Evolutionary conservation across 2,329 filamentous ascomycete genomes (phyloP).

Genomic region (Sphaerostilbella broomeana): DNA sequence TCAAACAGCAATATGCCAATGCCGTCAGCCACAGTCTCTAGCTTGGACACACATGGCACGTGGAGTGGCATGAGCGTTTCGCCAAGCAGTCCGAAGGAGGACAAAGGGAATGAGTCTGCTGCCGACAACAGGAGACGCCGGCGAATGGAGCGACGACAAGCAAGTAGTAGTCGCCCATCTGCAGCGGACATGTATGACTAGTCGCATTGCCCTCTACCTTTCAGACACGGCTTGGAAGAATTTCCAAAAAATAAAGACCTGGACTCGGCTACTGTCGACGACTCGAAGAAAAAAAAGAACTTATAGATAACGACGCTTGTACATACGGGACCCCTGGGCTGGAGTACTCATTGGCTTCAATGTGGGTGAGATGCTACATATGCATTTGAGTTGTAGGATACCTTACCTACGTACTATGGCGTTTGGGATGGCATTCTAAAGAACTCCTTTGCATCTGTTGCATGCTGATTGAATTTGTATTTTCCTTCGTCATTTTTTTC

Average conservation of each 20-base stretch:
- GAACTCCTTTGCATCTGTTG: conserved; percentile 8
- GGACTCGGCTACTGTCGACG: background rate
- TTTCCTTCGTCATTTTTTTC: background rate
- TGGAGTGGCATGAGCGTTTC: conserved; percentile 49
- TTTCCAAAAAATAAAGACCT: background rate
- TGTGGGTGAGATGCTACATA: conserved; percentile 8
- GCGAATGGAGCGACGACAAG: conserved; percentile 46
- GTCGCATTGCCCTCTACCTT: background rate
- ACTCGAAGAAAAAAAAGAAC: too few species aligned
- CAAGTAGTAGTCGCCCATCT: conserved; percentile 28
- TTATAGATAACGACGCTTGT: conserved; percentile 2
- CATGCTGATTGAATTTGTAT: conserved; percentile 8
- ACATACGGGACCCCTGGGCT: conserved; percentile 6
- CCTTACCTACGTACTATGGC: conserved; percentile 9
- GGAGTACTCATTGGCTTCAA: conserved; percentile 1
- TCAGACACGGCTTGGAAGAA: background rate
- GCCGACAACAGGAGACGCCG: conserved; percentile 49
- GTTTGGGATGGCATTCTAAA: conserved; percentile 13
- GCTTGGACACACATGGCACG: conserved; percentile 44
- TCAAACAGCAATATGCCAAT: conserved; percentile 24
- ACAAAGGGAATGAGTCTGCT: conserved; percentile 26
- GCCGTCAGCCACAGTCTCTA: conserved; percentile 39
- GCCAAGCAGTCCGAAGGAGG: conserved; percentile 30
- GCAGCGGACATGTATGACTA: conserved; percentile 35
- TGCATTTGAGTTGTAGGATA: conserved; percentile 12